phyloP scores from a whole-genome alignment of 2,329 filamentous ascomycete species.

The Capronia coronata region DNA sequence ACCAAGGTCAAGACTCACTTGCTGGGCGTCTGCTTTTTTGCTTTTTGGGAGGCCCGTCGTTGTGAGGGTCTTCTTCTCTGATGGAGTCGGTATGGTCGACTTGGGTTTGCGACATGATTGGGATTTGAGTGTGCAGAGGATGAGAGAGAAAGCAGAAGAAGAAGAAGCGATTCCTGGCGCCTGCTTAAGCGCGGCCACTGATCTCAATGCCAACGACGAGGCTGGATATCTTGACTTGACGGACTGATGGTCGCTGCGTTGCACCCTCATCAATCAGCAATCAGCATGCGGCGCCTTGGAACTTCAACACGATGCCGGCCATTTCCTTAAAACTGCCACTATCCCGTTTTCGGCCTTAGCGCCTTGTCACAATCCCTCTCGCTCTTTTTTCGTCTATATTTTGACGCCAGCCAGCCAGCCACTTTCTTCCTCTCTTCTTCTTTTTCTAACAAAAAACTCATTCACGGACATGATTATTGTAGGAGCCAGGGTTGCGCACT shows the following conservation, averaged over 20 bases:
- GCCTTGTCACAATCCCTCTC: constrained; percentile 19
- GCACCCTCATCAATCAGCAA: constrained; percentile 5
- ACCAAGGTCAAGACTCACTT: constrained; percentile 51
- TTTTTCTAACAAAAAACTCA: constrained; percentile 46
- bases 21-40: constrained; percentile 86
- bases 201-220: not conserved
- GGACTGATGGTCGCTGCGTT: not conserved
- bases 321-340: not conserved
- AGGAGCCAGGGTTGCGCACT: constrained; percentile 45
- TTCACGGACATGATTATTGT: constrained; percentile 61
- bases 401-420: constrained; percentile 8
- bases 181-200: not conserved
- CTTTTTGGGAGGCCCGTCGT: constrained; percentile 56
- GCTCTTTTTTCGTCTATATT: constrained; percentile 12
- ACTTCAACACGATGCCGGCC: not conserved
- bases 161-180: not conserved
- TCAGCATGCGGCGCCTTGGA: constrained; percentile 1
- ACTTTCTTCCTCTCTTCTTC: constrained; percentile 20
- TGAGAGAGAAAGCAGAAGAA: not conserved
- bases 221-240: not conserved
- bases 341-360: constrained; percentile 9
- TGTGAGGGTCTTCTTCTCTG: constrained; percentile 39
- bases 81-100: constrained; percentile 39
- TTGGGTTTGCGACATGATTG: constrained; percentile 41
- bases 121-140: not conserved